Base-by-base conservation (phyloP, 2,329 filamentous ascomycete species). In the Penicillium sp. region DNA sequence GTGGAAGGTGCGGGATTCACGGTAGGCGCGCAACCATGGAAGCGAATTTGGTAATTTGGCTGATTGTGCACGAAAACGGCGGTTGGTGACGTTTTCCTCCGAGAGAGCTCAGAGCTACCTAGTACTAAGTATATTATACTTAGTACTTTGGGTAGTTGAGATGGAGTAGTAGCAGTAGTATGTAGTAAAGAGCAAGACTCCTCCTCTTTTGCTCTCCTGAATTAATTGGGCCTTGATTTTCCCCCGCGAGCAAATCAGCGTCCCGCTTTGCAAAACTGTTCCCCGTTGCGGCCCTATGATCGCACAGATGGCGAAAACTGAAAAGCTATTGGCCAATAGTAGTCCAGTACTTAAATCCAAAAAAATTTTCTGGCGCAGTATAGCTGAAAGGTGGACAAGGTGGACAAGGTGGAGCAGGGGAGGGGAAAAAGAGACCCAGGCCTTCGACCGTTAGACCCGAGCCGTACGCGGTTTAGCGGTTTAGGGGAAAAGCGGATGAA, bases 111-210 rank as follows among this genome's bases (percentile, higher is more conserved):
- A 32, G n/a, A 16, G 29, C 14, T 16, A 32, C 29, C 14, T 34
- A 34, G 31, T 18, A 31, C n/a, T 27, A n/a, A n/a, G n/a, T n/a
- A n/a, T n/a, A n/a, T n/a, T n/a, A n/a, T n/a, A n/a, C n/a, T n/a
- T n/a, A n/a, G n/a, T n/a, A n/a, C 18, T 20, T 20, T 3, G 18
- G 18, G 18, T 20, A 20, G 4, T 32, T 63, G 61, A 66, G 61
- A n/a, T n/a, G n/a, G n/a, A n/a, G n/a, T n/a, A n/a, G 61, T 60
- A 57, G 59, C 64, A 65, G 38, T 41, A 9, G 23, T n/a, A 23
- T 11, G 29, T 31, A 31, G 29, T 31, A 31, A 9, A 16, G 29
- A 27, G 26, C 10, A 27, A 10, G 9, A 27, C 26, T 27, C 10
- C 26, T 3, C 11, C 26, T 27, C 26, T 27, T 10, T 10, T 27